Base-by-base conservation (phyloP, 2,329 filamentous ascomycete genomes). In the Colletotrichum trifolii region DNA sequence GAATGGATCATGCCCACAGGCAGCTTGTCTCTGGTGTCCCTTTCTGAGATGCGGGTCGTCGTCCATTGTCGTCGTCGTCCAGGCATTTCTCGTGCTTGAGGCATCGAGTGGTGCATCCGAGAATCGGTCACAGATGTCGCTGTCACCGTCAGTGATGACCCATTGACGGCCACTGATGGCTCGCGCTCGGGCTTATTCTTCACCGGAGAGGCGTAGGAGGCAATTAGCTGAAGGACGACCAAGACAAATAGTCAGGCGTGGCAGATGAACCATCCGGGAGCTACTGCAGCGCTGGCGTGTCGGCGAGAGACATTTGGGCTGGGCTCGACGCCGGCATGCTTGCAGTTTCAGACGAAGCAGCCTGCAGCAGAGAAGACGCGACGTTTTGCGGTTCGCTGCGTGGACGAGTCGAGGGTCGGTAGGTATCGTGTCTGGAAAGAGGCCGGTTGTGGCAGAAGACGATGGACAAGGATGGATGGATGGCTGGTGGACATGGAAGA, bases 231-330 rank as follows among this genome's bases (percentile, higher is more conserved):
- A 7, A 48, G 43, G 43, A 56, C 40, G 15, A 17, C 34, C 33
- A 47, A 35, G 35, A 35, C 33, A 35, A 38, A 15, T 48, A 25
- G 46, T 25, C 33, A 50, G 46, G 36, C 40, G n/a, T 52, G 36
- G 33, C 34, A 56, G 52, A 46, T 15, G 45, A 45, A 42, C 62
- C 58, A 65, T 53, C 62, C 40, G 52, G 62, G 62, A 61, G 47
- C 62, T 55, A 64, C 46, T 50, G 47, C 39, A 38, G 55, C 17
- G 47, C 46, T 39, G 55, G 34, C 34, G 42, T 13, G 38, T 10
- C 33, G 34, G 47, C 34, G 33, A 60, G 47, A 43, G 40, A 33
- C 33, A 39, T 12, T 13, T 38, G 46, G 39, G 33, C 10, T 8
- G 35, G 38, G 38, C 33, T 52, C 15, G 57, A 55, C 40, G 39